Evolutionary conservation across 2,329 filamentous ascomycete genomes (phyloP).

Genomic region (Calonectria hongkongensis): DNA sequence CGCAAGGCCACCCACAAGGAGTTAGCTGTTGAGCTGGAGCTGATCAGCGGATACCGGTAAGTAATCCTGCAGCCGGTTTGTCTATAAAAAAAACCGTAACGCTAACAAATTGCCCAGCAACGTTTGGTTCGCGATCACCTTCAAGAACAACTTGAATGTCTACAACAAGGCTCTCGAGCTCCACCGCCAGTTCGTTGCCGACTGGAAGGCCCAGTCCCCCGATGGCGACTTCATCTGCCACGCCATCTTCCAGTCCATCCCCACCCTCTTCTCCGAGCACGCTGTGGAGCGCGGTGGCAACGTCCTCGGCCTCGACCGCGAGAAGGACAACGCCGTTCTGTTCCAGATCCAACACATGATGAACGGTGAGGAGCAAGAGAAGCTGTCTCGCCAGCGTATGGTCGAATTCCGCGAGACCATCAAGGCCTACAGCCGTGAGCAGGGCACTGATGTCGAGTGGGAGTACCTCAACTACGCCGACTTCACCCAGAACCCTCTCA

Average conservation of each 20-base stretch:
- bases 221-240: constrained; percentile 52
- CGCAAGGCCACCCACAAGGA: constrained; percentile 40
- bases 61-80: background rate
- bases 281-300: constrained; percentile 55
- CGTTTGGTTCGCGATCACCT: constrained; percentile 48
- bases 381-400: constrained; percentile 44
- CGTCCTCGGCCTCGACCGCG: constrained; percentile 57
- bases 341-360: constrained; percentile 62
- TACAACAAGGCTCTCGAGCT: constrained; percentile 56
- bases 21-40: constrained; percentile 31
- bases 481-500: constrained; percentile 58
- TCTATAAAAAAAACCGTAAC: background rate
- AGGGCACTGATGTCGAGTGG: constrained; percentile 56
- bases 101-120: constrained; percentile 26
- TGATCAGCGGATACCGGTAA: constrained; percentile 42
- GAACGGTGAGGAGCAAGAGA: constrained; percentile 57
- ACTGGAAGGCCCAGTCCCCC: constrained; percentile 52
- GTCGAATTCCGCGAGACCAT: constrained; percentile 42
- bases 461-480: constrained; percentile 67
- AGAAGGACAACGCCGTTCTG: constrained; percentile 59
- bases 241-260: constrained; percentile 59
- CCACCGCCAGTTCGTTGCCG: constrained; percentile 51
- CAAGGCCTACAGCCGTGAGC: constrained; percentile 51
- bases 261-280: constrained; percentile 50
- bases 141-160: constrained; percentile 52